phyloP scores from a whole-genome alignment of 2,329 filamentous ascomycete genomes.

The Coleophoma eucalyptorum region DNA sequence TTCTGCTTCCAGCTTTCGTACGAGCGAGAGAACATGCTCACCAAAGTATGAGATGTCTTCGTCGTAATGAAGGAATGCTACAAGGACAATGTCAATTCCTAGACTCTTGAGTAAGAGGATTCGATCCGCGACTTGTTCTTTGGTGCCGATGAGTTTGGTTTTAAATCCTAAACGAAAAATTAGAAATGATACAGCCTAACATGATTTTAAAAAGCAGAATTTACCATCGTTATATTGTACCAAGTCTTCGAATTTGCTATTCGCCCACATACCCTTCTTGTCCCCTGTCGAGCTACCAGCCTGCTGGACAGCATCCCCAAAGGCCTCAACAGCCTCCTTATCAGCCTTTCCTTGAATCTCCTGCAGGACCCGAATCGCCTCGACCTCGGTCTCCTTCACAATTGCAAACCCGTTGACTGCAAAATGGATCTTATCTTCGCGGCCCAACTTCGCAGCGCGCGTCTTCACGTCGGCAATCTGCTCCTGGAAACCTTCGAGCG shows the following conservation, averaged over 20 bases:
- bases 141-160: constrained; percentile 48
- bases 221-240: constrained; percentile 48
- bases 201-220: no score
- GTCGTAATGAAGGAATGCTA: constrained; percentile 48
- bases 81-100: constrained; percentile 37
- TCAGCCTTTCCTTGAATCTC: constrained; percentile 52
- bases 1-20: constrained; percentile 41
- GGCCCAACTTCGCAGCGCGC: constrained; percentile 38
- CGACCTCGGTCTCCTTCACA: constrained; percentile 43
- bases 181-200: no score
- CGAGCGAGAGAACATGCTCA: constrained; percentile 39
- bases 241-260: constrained; percentile 46
- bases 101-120: constrained; percentile 44
- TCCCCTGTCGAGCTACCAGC: constrained; percentile 42
- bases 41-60: constrained; percentile 48
- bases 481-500: constrained; percentile 44
- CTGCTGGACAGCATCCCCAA: constrained; percentile 43
- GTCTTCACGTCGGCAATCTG: constrained; percentile 46
- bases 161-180: constrained; percentile 35
- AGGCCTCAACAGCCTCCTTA: constrained; percentile 43
- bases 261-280: constrained; percentile 50
- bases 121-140: constrained; percentile 45
- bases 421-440: constrained; percentile 41
- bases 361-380: constrained; percentile 42
- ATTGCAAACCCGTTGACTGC: constrained; percentile 47